phyloP scores from a whole-genome alignment of 2,329 filamentous ascomycete species.

The Nothophoma quercina region DNA sequence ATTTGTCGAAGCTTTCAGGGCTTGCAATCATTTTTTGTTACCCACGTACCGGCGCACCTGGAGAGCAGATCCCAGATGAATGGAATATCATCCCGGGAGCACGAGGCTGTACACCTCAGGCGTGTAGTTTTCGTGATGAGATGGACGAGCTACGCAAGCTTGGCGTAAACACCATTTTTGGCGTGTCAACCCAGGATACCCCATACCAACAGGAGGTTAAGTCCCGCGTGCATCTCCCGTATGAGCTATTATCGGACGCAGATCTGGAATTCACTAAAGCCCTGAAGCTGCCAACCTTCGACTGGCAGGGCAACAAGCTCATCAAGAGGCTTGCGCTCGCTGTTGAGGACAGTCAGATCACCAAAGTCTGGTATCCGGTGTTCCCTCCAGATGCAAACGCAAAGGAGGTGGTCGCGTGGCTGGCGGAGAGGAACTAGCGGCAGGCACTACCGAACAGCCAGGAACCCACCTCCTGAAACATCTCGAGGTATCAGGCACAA shows the following conservation, averaged over 20 bases:
- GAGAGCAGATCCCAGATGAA: constrained; percentile 50
- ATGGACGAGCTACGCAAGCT: constrained; percentile 23
- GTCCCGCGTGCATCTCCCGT: constrained; percentile 50
- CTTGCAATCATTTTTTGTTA: constrained; percentile 55
- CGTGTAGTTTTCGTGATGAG: constrained; percentile 53
- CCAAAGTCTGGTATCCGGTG: constrained; percentile 56
- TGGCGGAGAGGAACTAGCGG: constrained; percentile 32
- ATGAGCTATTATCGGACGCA: constrained; percentile 53
- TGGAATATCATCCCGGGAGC: constrained; percentile 56
- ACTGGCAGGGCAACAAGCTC: constrained; percentile 48
- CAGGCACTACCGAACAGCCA: constrained; percentile 29
- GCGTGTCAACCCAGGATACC: constrained; percentile 52
- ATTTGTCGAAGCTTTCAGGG: constrained; percentile 46
- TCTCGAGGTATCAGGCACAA: constrained; percentile 23
- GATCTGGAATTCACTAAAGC: constrained; percentile 44
- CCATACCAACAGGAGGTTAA: constrained; percentile 51
- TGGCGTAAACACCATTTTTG: constrained; percentile 45
- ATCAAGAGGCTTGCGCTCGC: constrained; percentile 51
- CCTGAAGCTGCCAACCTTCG: constrained; percentile 50
- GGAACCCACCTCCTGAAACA: constrained; percentile 35
- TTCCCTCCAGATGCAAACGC: constrained; percentile 53
- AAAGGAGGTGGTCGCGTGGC: constrained; percentile 48
- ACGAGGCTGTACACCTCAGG: constrained; percentile 54
- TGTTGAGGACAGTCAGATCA: constrained; percentile 50
- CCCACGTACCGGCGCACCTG: constrained; percentile 50